Conservation (phyloP, 1,139 yeast species). For the Blastobotrys indianensis region DNA sequence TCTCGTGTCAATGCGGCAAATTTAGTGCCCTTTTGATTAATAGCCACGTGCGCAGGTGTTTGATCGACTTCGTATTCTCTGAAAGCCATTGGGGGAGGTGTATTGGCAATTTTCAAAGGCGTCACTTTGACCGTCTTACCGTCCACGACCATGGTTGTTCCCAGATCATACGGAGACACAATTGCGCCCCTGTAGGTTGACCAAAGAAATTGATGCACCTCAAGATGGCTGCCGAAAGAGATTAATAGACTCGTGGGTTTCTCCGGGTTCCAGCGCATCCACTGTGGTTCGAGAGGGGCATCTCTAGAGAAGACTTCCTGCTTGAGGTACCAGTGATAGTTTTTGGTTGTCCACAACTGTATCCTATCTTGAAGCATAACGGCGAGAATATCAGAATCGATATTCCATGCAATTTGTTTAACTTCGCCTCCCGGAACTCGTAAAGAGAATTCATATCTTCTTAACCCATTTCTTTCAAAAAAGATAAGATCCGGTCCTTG, state of each 20-base stretch:
- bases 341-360: conserved; percentile 86
- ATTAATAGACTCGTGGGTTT: conserved; percentile 70
- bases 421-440: conserved; percentile 53
- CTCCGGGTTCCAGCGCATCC: conserved; percentile 71
- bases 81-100: conserved; percentile 90
- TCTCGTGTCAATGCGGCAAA: conserved; percentile 54
- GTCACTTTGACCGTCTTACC: conserved; percentile 70
- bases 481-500: conserved; percentile 43
- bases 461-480: conserved; percentile 87
- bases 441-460: conserved; percentile 80
- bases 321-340: conserved; percentile 93
- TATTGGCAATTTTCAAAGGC: conserved; percentile 78
- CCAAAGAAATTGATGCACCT: conserved; percentile 64
- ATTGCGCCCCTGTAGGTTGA: conserved; percentile 65
- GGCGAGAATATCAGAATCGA: conserved; percentile 73
- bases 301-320: conserved; percentile 52
- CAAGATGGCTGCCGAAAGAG: conserved; percentile 34
- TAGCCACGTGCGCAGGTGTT: conserved; percentile 59
- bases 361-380: conserved; percentile 55
- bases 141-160: conserved; percentile 76
- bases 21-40: conserved; percentile 51
- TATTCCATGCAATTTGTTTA: conserved; percentile 68
- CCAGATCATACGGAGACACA: conserved; percentile 60
- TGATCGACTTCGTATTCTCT: conserved; percentile 49
- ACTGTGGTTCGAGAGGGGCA: conserved; percentile 1